These are phyloP conservation scores for Fusarium aywerte DNA, from an alignment of 2,329 filamentous ascomycete genomes.

Conservation along the genomic window DNA sequence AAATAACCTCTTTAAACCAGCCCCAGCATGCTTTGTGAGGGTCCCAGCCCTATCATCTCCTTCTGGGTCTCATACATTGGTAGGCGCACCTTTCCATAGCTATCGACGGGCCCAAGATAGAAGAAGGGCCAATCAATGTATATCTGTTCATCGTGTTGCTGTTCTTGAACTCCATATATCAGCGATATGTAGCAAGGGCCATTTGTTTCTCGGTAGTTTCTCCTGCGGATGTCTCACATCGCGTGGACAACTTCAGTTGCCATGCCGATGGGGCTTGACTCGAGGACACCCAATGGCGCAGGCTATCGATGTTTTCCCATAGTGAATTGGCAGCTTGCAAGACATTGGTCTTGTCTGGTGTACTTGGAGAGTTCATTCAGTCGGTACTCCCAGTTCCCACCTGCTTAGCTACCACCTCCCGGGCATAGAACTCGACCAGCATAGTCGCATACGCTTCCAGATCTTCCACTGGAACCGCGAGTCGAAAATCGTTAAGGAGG, in stretches of 20 bases:
- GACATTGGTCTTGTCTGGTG: neutral
- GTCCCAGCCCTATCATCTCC: neutral
- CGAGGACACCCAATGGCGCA: neutral
- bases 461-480: slow-evolving; percentile 93
- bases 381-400: slow-evolving; percentile 29
- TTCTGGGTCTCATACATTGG: slow-evolving; percentile 1
- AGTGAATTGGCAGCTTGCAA: slow-evolving; percentile 5
- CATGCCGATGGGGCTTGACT: neutral
- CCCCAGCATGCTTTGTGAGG: neutral
- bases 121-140: neutral
- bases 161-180: neutral
- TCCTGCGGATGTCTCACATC: slow-evolving; percentile 19
- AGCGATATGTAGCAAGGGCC: neutral
- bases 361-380: slow-evolving; percentile 25
- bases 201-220: slow-evolving; percentile 2
- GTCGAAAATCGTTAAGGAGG: slow-evolving; percentile 92
- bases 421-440: slow-evolving; percentile 96
- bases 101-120: neutral
- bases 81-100: neutral
- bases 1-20: neutral
- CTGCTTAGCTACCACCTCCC: slow-evolving; percentile 75
- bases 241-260: slow-evolving; percentile 5
- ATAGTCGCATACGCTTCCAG: slow-evolving; percentile 97
- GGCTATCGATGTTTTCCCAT: neutral
- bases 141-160: slow-evolving; percentile 4